phyloP scores from a whole-genome alignment of 495 filamentous ascomycete species.

The Endocarpon pusillum region DNA sequence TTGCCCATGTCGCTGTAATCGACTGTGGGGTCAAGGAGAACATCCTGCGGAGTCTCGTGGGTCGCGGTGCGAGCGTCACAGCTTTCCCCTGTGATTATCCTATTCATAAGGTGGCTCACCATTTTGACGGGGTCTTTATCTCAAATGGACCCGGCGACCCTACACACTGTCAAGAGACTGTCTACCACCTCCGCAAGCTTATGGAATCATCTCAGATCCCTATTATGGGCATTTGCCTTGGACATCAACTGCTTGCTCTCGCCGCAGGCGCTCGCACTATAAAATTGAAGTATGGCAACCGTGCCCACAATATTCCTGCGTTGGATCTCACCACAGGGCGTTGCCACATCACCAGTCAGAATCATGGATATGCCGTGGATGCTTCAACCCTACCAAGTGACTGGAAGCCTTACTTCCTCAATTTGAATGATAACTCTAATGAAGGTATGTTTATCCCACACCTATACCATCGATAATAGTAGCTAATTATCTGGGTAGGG shows the following conservation, averaged over 20 bases:
- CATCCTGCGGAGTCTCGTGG: conserved; percentile 84
- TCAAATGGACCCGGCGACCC: conserved; percentile 97
- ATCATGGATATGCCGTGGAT: conserved; percentile 97
- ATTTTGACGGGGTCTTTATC: conserved; percentile 95
- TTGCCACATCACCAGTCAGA: conserved; percentile 97
- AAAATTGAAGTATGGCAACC: conserved; percentile 96
- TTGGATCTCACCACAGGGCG: conserved; percentile 86
- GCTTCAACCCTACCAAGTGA: conserved; percentile 61
- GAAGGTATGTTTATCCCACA: conserved; percentile 36
- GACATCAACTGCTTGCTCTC: conserved; percentile 65
- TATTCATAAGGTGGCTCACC: conserved; percentile 92
- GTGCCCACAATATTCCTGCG: conserved; percentile 93
- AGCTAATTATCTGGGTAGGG: conserved; percentile 12
- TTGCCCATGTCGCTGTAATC: conserved; percentile 81
- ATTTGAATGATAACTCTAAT: conserved; percentile 89
- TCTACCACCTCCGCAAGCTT: conserved; percentile 71
- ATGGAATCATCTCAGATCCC: conserved; percentile 84
- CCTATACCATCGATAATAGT: too few species aligned
- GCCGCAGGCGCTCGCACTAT: conserved; percentile 71
- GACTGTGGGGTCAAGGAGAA: conserved; percentile 99
- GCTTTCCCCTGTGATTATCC: conserved; percentile 92
- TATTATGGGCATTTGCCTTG: conserved; percentile 93
- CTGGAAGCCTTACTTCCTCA: conserved; percentile 96
- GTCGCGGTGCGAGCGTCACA: conserved; percentile 73
- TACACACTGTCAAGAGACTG: conserved; percentile 83